Evolutionary conservation across 495 filamentous ascomycete genomes (phyloP).

Genomic region (Opeltia flavorubescens): DNA sequence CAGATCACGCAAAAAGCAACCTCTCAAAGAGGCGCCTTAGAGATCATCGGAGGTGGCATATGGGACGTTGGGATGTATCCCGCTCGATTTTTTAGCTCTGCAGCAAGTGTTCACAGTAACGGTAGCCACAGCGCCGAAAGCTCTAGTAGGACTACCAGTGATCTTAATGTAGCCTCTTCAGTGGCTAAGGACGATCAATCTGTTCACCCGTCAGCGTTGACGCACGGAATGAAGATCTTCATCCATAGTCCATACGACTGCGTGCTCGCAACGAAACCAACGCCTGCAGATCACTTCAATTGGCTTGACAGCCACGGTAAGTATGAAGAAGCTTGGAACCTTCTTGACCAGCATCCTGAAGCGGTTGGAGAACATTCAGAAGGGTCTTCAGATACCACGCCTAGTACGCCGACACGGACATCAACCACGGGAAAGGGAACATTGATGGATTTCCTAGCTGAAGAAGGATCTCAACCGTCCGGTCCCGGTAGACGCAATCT

Average conservation of each 20-base stretch:
- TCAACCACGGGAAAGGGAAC: conserved; percentile 10
- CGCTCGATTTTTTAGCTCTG: conserved; percentile 69
- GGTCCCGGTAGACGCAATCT: conserved; percentile 19
- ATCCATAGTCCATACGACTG: conserved; percentile 95
- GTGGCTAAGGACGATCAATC: conserved; percentile 12
- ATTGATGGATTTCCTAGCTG: conserved; percentile 63
- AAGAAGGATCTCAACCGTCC: conserved; percentile 53
- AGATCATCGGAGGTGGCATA: conserved; percentile 46
- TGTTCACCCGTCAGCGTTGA: conserved; percentile 21
- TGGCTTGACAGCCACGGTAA: conserved; percentile 70
- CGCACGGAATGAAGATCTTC: conserved; percentile 78
- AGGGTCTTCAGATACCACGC: conserved; percentile 26
- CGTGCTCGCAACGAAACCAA: conserved; percentile 70
- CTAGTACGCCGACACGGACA: conserved; percentile 14
- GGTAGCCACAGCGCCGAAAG: conserved; percentile 43
- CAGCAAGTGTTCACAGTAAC: conserved; percentile 65
- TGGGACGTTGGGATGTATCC: conserved; percentile 80
- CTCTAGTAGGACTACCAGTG: conserved; percentile 29
- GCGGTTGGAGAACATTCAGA: conserved; percentile 24
- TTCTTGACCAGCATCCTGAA: conserved; percentile 69
- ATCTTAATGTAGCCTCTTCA: conserved; percentile 27
- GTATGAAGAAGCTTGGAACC: conserved; percentile 76
- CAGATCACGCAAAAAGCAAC: conserved; percentile 41
- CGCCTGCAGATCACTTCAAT: conserved; percentile 65
- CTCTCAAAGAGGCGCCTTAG: conserved; percentile 52